phyloP scores from a whole-genome alignment of 2,329 filamentous ascomycete species.

The Sarocladium brachiariae region DNA sequence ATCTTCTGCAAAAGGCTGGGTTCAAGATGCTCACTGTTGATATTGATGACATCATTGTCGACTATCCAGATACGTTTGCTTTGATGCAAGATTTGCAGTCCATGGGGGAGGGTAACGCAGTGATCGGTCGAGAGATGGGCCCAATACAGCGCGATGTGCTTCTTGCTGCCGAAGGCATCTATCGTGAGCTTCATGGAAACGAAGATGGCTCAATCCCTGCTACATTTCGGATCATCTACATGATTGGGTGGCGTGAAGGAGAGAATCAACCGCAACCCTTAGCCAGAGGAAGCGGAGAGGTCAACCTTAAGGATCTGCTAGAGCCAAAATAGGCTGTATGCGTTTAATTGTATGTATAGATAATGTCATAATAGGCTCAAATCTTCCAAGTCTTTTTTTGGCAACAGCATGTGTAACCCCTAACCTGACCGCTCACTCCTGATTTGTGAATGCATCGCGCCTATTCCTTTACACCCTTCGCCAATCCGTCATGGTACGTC shows the following conservation, averaged over 20 bases:
- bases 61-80: slow-evolving; percentile 83
- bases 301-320: slow-evolving; percentile 80
- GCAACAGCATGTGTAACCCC: too few relatives aligned
- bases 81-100: slow-evolving; percentile 91
- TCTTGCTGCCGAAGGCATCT: slow-evolving; percentile 82
- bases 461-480: slow-evolving; percentile 51
- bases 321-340: slow-evolving; percentile 27
- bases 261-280: slow-evolving; percentile 73
- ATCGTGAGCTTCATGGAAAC: slow-evolving; percentile 79
- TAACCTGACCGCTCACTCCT: not conserved
- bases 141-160: slow-evolving; percentile 75
- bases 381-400: not conserved
- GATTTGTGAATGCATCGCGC: not conserved
- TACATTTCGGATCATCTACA: slow-evolving; percentile 92
- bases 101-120: slow-evolving; percentile 93
- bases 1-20: slow-evolving; percentile 75
- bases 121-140: slow-evolving; percentile 76
- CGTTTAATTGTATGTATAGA: slow-evolving; percentile 21
- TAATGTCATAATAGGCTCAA: slow-evolving; percentile 3
- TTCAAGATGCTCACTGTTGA: slow-evolving; percentile 97
- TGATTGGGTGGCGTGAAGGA: slow-evolving; percentile 97
- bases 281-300: slow-evolving; percentile 72
- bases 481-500: slow-evolving; percentile 93
- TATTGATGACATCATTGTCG: slow-evolving; percentile 93
- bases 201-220: slow-evolving; percentile 72